Conservation (phyloP, 2,329 filamentous ascomycete species). For the Lachnellula suecica region DNA sequence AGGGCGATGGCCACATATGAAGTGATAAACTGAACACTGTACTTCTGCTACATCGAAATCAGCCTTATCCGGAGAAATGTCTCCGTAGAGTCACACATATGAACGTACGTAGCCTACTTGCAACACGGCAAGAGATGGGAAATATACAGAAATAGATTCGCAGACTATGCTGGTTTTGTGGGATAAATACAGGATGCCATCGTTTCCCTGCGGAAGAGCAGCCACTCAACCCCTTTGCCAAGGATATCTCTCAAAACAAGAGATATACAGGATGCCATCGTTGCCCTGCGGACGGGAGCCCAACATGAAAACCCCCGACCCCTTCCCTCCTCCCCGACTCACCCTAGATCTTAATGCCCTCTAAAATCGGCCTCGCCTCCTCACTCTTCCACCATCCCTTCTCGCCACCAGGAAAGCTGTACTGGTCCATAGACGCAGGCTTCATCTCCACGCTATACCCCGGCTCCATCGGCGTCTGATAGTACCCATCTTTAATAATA, state of each 20-base stretch:
- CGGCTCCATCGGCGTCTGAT: conserved; percentile 78
- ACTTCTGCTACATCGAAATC: too few relatives aligned
- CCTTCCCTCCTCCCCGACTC: background rate
- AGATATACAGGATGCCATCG: conserved; percentile 15
- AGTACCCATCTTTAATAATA: conserved; percentile 80
- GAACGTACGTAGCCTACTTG: too few relatives aligned
- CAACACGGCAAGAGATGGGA: too few relatives aligned
- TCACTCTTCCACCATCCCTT: conserved; percentile 84
- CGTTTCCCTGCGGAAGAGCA: conserved; percentile 29
- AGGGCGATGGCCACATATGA: too few relatives aligned
- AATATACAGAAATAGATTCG: too few relatives aligned
- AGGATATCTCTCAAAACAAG: conserved; percentile 1
- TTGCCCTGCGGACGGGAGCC: conserved; percentile 11
- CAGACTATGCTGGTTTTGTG: background rate
- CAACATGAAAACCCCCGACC: conserved; percentile 5
- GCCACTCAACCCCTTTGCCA: conserved; percentile 27
- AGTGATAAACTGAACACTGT: too few relatives aligned
- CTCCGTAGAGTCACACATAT: too few relatives aligned
- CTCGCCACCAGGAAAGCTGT: conserved; percentile 71
- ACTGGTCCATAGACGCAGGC: conserved; percentile 79
- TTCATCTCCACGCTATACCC: conserved; percentile 96
- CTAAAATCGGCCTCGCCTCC: conserved; percentile 33
- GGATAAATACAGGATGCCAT: conserved; percentile 25
- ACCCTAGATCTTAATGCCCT: conserved; percentile 32
- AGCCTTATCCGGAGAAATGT: too few relatives aligned